phyloP scores from a whole-genome alignment of 148 eudicot species.

The Cornus controversa region DNA sequence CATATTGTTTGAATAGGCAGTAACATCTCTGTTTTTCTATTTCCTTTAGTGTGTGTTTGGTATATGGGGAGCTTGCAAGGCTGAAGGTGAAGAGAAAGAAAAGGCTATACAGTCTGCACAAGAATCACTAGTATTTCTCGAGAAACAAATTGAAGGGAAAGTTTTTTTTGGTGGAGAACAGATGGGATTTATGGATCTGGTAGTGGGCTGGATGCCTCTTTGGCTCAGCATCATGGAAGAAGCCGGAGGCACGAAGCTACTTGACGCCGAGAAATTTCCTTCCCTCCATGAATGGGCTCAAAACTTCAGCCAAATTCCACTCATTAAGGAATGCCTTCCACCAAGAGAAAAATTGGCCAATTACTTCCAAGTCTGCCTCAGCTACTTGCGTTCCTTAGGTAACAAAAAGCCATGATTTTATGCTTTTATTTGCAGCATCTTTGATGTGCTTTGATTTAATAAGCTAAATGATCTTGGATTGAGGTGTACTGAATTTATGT shows the following conservation, averaged over 20 bases:
- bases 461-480: no score
- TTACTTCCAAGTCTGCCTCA: constrained; percentile 13
- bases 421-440: no score
- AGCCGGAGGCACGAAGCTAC: constrained; percentile 23
- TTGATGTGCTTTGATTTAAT: no score
- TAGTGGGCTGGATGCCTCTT: constrained; percentile 26
- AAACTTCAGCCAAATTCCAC: constrained; percentile 18
- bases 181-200: constrained; percentile 30
- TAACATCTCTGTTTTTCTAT: no score
- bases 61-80: constrained; percentile 6
- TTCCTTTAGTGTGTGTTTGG: not conserved
- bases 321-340: constrained; percentile 21
- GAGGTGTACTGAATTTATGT: no score
- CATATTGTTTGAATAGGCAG: no score
- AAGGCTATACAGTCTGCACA: constrained; percentile 3
- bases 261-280: constrained; percentile 22
- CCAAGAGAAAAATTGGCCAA: constrained; percentile 15
- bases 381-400: constrained; percentile 25
- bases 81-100: constrained; percentile 19
- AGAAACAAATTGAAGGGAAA: constrained; percentile 24
- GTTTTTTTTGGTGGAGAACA: constrained; percentile 26
- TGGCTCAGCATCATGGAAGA: constrained; percentile 27
- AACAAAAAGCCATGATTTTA: constrained; percentile 7
- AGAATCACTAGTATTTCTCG: constrained; percentile 18
- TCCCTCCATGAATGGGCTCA: constrained; percentile 26